Conservation (phyloP, 2,329 filamentous ascomycete species). For the Ambrosiella xylebori region DNA sequence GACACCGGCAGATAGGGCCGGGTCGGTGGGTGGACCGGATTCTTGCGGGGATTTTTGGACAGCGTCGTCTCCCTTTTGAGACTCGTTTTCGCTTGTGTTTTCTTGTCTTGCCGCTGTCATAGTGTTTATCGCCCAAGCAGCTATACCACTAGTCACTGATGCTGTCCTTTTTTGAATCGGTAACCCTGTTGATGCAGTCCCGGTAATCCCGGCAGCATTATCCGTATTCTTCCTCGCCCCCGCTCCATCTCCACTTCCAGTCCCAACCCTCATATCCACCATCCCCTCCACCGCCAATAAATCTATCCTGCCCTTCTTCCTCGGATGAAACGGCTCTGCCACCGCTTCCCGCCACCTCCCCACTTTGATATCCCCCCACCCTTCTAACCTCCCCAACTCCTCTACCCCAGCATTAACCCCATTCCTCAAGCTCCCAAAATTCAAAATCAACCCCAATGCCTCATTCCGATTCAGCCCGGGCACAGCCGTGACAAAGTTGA, state of each 20-base stretch:
- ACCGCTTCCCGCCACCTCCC: slow-evolving; percentile 69
- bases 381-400: slow-evolving; percentile 66
- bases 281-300: slow-evolving; percentile 6
- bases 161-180: background rate
- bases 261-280: background rate
- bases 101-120: background rate
- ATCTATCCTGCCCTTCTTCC: slow-evolving; percentile 43
- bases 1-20: slow-evolving; percentile 36
- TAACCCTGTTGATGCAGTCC: background rate
- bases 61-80: background rate
- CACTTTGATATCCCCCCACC: slow-evolving; percentile 93
- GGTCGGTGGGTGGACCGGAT: slow-evolving; percentile 13
- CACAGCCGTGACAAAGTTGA: slow-evolving; percentile 85
- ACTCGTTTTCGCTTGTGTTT: background rate
- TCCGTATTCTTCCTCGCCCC: background rate
- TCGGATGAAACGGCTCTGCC: slow-evolving; percentile 66
- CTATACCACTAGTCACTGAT: background rate
- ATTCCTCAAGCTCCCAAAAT: slow-evolving; percentile 75
- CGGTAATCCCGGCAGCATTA: background rate
- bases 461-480: slow-evolving; percentile 88
- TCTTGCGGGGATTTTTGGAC: no score
- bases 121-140: background rate
- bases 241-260: background rate
- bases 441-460: slow-evolving; percentile 73
- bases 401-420: slow-evolving; percentile 80